Conservation (phyloP, 1,139 yeast genomes). For the Geotrichum siamense region DNA sequence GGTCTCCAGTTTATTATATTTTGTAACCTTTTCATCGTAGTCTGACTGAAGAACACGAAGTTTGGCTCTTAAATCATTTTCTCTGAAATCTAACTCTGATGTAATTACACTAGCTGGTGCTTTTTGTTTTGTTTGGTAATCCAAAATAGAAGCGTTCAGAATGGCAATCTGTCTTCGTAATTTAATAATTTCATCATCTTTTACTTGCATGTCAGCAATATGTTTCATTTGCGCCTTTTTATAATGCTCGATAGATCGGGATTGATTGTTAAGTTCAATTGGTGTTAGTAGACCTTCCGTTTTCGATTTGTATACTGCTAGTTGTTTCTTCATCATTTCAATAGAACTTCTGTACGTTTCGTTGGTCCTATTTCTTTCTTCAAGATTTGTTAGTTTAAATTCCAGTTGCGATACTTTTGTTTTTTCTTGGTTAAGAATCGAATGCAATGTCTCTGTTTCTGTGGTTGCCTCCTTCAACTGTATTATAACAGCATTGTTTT, state of each 20-base stretch:
- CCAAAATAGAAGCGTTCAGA: constrained; percentile 18
- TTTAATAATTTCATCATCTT: not conserved
- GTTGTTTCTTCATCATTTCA: not conserved
- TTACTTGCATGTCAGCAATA: constrained; percentile 2
- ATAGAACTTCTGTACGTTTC: constrained; percentile 2
- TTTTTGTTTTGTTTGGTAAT: constrained; percentile 18
- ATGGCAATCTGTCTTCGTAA: constrained; percentile 20
- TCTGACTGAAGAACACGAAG: not conserved
- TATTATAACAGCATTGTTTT: not conserved
- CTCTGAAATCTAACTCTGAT: not conserved
- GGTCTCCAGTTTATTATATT: not conserved
- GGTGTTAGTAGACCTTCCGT: constrained; percentile 6
- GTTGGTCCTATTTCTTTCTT: not conserved
- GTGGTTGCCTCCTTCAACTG: not conserved
- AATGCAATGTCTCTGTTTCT: constrained; percentile 1
- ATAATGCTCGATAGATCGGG: constrained; percentile 7
- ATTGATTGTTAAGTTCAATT: constrained; percentile 8
- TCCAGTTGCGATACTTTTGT: constrained; percentile 1
- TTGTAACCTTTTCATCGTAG: not conserved
- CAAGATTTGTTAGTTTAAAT: not conserved
- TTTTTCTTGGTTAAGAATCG: not conserved
- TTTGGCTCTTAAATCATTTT: not conserved
- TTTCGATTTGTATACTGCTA: not conserved
- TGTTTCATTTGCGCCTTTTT: constrained; percentile 7
- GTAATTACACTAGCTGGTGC: constrained; percentile 10